phyloP scores from a whole-genome alignment of 768 basidiomycete genomes.

The Psilocybe cubensis region DNA sequence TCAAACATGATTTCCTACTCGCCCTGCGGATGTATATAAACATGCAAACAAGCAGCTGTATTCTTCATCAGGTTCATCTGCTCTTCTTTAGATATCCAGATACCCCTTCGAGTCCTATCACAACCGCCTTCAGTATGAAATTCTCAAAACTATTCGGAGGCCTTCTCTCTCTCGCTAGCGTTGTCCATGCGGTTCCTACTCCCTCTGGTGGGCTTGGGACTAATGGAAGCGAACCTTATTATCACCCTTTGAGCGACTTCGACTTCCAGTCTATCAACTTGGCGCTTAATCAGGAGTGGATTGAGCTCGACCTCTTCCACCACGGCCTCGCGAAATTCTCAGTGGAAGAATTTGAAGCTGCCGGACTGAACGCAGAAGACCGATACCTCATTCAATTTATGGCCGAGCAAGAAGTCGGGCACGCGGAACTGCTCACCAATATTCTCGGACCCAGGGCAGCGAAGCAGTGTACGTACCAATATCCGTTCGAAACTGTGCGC shows the following conservation, averaged over 20 bases:
- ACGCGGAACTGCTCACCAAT: conserved; percentile 56
- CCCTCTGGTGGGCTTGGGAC: conserved; percentile 25
- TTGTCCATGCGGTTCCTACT: conserved; percentile 5
- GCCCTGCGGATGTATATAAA: no score
- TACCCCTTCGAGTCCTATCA: neutral
- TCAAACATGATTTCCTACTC: no score
- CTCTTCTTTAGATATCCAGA: neutral
- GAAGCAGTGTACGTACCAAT: conserved; percentile 60
- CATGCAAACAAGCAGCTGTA: no score
- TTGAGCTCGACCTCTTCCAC: conserved; percentile 63
- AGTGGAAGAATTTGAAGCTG: conserved; percentile 55
- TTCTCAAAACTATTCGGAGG: neutral
- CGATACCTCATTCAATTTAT: conserved; percentile 61
- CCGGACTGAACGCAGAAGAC: conserved; percentile 56
- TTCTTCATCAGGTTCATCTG: no score
- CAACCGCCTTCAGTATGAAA: neutral
- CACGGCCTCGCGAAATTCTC: conserved; percentile 58
- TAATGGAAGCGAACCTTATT: conserved; percentile 23
- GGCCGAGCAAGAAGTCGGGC: conserved; percentile 67
- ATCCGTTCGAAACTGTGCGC: conserved; percentile 56
- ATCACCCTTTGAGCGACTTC: conserved; percentile 26
- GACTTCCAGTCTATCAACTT: conserved; percentile 40
- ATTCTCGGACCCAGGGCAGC: conserved; percentile 51
- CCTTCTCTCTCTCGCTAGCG: neutral
- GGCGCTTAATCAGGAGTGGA: conserved; percentile 58